Conservation (phyloP, 345 rosid species). For the Eucalyptus erythrocorys region DNA sequence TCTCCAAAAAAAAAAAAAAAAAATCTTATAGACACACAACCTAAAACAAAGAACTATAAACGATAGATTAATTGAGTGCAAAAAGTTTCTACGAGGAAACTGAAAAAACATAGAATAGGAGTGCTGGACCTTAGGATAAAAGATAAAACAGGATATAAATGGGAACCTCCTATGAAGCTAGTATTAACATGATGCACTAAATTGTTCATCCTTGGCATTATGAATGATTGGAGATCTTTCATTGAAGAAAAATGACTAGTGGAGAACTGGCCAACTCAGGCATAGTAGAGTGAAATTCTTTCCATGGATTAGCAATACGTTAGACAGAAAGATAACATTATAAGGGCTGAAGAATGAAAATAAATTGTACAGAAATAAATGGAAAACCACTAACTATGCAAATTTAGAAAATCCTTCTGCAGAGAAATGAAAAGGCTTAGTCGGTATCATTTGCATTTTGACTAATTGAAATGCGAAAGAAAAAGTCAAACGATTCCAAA, state of each 20-base stretch:
- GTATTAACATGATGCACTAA: background rate
- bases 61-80: background rate
- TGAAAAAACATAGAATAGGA: background rate
- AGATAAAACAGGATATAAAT: background rate
- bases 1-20: background rate
- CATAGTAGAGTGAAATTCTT: background rate
- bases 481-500: background rate
- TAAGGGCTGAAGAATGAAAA: background rate
- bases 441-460: background rate
- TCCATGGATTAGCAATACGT: background rate
- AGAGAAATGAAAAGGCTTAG: background rate
- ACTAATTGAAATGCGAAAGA: background rate
- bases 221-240: background rate
- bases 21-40: background rate
- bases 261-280: background rate
- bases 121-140: background rate
- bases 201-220: background rate
- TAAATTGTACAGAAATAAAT: background rate
- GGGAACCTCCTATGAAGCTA: background rate
- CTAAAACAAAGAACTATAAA: background rate
- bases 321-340: background rate
- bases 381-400: background rate
- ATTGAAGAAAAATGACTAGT: background rate
- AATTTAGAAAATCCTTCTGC: background rate
- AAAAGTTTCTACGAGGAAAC: background rate